Conservation (phyloP, 2,329 filamentous ascomycete species). For the Furcasterigmium furcatum region DNA sequence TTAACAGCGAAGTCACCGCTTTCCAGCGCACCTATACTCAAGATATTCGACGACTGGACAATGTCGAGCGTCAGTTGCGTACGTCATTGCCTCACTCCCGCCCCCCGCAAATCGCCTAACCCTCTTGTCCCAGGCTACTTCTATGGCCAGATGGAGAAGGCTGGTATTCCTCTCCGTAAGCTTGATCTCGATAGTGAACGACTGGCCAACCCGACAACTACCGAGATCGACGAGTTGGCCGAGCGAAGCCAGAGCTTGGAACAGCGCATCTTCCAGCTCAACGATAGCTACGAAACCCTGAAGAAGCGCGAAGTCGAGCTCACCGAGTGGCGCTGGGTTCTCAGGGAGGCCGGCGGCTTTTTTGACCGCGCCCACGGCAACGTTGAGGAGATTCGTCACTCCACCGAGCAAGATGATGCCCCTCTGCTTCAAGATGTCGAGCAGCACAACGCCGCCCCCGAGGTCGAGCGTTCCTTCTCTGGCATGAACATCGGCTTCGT, state of each 20-base stretch:
- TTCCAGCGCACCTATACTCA: slow-evolving; percentile 98
- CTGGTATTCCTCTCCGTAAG: slow-evolving; percentile 78
- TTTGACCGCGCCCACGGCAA: slow-evolving; percentile 96
- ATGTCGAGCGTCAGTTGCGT: slow-evolving; percentile 96
- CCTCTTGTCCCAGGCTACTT: slow-evolving; percentile 69
- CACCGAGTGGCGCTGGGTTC: slow-evolving; percentile 97
- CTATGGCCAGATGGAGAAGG: slow-evolving; percentile 92
- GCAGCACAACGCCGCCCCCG: slow-evolving; percentile 65
- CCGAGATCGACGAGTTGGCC: slow-evolving; percentile 93
- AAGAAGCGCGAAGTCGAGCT: slow-evolving; percentile 97
- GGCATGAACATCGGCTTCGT: slow-evolving; percentile 99
- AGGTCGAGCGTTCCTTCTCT: slow-evolving; percentile 82
- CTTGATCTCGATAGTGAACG: slow-evolving; percentile 88
- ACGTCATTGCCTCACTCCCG: slow-evolving; percentile 37
- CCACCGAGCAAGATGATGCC: slow-evolving; percentile 86
- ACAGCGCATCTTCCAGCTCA: slow-evolving; percentile 84
- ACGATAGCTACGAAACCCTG: slow-evolving; percentile 97
- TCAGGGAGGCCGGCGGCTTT: slow-evolving; percentile 94
- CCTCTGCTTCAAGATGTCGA: slow-evolving; percentile 92
- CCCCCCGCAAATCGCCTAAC: slow-evolving; percentile 21
- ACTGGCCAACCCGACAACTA: slow-evolving; percentile 82
- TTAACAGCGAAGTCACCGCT: slow-evolving; percentile 88
- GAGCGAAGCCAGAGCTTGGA: slow-evolving; percentile 92
- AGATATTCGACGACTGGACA: slow-evolving; percentile 94
- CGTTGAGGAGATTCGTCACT: slow-evolving; percentile 93